A percentile compares a stretch with the other conserved stretches of the same genome.
These are phyloP conservation scores for Alternaria tenuissima DNA, from an alignment of 2,329 filamentous ascomycete genomes.

Conservation along the genomic window DNA sequence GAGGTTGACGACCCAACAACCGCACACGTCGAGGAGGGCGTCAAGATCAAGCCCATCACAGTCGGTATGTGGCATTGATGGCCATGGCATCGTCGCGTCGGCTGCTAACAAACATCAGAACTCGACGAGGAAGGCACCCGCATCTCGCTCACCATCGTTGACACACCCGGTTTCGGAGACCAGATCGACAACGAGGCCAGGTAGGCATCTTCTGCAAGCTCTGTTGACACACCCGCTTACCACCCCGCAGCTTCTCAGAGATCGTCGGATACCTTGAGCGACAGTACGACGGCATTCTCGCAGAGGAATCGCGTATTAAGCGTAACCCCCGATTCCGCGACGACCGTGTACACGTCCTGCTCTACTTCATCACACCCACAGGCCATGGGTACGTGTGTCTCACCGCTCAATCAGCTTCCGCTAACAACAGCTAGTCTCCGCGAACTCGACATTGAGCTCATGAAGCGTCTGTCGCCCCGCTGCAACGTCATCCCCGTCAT, in stretches of 20 bases:
- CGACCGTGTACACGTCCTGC: constrained; percentile 96
- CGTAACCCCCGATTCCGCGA: constrained; percentile 99
- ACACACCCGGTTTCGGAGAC: constrained; percentile 97
- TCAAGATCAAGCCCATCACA: constrained; percentile 98
- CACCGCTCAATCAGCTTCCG: neutral
- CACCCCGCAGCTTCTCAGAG: constrained; percentile 80
- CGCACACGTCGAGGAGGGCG: constrained; percentile 93
- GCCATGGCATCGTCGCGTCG: neutral
- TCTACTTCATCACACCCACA: constrained; percentile 99
- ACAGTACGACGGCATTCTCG: constrained; percentile 99
- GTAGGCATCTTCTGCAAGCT: constrained; percentile 58
- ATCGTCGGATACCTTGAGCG: constrained; percentile 98
- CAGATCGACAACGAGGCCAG: constrained; percentile 99
- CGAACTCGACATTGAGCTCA: constrained; percentile 98
- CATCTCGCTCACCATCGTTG: constrained; percentile 97
- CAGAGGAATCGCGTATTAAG: constrained; percentile 99
- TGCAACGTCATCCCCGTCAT: constrained; percentile 99
- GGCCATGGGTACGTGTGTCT: constrained; percentile 77
- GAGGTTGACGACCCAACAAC: constrained; percentile 89
- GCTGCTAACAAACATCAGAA: constrained; percentile 58
- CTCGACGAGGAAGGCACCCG: constrained; percentile 98
- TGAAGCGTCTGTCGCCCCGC: constrained; percentile 97
- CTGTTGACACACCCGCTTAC: constrained; percentile 23
- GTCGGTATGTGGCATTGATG: constrained; percentile 72
- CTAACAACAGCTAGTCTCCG: constrained; percentile 72